Evolutionary conservation across 2,329 filamentous ascomycete species (phyloP).

Genomic region (Alternaria sp.): DNA sequence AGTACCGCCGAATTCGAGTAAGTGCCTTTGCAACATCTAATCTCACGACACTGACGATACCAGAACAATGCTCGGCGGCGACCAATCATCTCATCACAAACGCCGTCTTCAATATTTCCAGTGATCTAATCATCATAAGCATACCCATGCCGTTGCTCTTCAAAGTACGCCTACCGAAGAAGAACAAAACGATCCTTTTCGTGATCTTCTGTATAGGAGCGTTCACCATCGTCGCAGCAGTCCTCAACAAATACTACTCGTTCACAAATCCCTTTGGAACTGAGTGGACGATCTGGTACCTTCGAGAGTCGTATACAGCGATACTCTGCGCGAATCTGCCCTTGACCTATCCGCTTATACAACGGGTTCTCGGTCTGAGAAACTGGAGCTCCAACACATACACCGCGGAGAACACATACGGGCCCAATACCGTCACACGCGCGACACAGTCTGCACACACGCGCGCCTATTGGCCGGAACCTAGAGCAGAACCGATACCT

Average conservation of each 20-base stretch:
- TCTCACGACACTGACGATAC: neutral
- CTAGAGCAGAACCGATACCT: constrained; percentile 15
- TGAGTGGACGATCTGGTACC: constrained; percentile 65
- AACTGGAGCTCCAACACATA: constrained; percentile 41
- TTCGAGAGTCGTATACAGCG: constrained; percentile 64
- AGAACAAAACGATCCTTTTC: constrained; percentile 61
- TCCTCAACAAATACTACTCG: constrained; percentile 68
- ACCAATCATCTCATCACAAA: constrained; percentile 50
- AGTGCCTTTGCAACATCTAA: neutral
- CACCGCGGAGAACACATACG: constrained; percentile 1
- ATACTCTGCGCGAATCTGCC: constrained; percentile 67
- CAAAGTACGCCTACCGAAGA: constrained; percentile 50
- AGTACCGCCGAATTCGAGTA: constrained; percentile 50
- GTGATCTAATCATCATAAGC: constrained; percentile 54
- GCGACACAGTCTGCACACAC: constrained; percentile 3
- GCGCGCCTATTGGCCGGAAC: constrained; percentile 17
- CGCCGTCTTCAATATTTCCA: constrained; percentile 53
- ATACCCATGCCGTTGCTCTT: constrained; percentile 57
- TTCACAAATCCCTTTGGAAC: constrained; percentile 63
- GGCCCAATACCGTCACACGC: constrained; percentile 1
- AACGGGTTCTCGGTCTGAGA: constrained; percentile 52
- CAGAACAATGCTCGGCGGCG: constrained; percentile 53
- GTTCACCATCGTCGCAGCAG: constrained; percentile 60
- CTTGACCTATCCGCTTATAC: constrained; percentile 64
- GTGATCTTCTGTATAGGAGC: constrained; percentile 63